phyloP scores from a whole-genome alignment of 768 basidiomycete species.

The Panus rudis region DNA sequence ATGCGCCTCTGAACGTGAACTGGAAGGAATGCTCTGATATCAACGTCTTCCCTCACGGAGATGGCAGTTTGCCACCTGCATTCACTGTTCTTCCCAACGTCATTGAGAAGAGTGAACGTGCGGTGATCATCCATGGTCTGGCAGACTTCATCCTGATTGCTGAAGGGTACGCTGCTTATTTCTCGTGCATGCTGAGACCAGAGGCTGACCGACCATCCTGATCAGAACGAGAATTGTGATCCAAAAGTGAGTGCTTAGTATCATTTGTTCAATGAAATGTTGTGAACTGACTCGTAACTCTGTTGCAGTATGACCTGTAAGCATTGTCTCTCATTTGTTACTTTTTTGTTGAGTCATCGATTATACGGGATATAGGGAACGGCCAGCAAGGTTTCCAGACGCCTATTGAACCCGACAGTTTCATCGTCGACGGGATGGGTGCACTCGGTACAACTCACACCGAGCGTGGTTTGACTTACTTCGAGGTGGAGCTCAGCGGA shows the following conservation, averaged over 20 bases:
- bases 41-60: constrained; percentile 45
- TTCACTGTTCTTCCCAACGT: constrained; percentile 65
- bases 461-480: constrained; percentile 63
- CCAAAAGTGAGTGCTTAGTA: constrained; percentile 27
- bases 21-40: constrained; percentile 61
- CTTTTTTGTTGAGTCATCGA: background rate
- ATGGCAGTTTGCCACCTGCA: constrained; percentile 49
- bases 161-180: constrained; percentile 48
- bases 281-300: constrained; percentile 7
- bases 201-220: constrained; percentile 2
- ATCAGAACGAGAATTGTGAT: constrained; percentile 26
- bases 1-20: constrained; percentile 52
- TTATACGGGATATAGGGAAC: constrained; percentile 36
- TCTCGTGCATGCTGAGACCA: background rate
- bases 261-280: constrained; percentile 37
- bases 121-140: constrained; percentile 65
- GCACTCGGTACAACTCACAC: constrained; percentile 56
- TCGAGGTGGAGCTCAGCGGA: constrained; percentile 61
- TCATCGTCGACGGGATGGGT: constrained; percentile 66
- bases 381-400: constrained; percentile 70
- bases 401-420: constrained; percentile 56
- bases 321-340: constrained; percentile 8
- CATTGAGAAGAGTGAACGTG: constrained; percentile 66
- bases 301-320: constrained; percentile 33
- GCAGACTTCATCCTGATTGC: constrained; percentile 70